Base-by-base conservation (phyloP, 2,329 filamentous ascomycete genomes). In the Xylaria sp. region DNA sequence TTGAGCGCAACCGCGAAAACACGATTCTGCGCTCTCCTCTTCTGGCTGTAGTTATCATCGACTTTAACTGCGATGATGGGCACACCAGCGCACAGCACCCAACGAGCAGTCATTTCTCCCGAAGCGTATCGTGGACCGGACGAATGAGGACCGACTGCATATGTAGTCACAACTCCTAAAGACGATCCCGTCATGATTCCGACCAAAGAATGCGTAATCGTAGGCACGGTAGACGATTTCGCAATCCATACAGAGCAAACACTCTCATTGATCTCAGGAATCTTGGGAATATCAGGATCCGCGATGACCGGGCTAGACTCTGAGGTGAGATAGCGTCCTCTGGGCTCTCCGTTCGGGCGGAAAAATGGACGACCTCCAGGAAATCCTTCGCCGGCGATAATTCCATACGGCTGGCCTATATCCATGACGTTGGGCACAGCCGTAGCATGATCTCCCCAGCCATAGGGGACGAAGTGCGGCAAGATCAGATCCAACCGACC, bases 1-100 rank as follows among this genome's bases (percentile, higher is more conserved):
- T 99, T 99, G 55, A 99, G 76, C n/a, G 86, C 90, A 48, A 93
- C 88, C n/a, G 90, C 91, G 91, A 92, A 97, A 10, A 94, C 83
- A 34, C 92, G 86, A 10, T 84, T 83, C 54, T 86, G 79, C 3
- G 82, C 77, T 70, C 87, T 87, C 35, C 92, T 86, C 66, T 86
- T 87, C 30, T 81, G 73, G 53, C 82, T 92, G 73, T 92, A 94
- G 55, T 85, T 85, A 34, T 96, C 92, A 68, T 99, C 94, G 5
- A 96, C 83, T 50, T 84, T 84, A 61, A 99, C 85, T 1, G 86
- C 84, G 57, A 97, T 83, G 62, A 99, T 94, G 0, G 94, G 94
- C 2, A 97, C 92, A 47, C 94, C 94, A 2, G 94, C 94, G 69
- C 91, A 92, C 10, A 97, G 79, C 8, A 91, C 86, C 93, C 93